These are phyloP conservation scores for Seminavis robusta DNA, from an alignment of 108 stramenopile species.

Conservation along the genomic window DNA sequence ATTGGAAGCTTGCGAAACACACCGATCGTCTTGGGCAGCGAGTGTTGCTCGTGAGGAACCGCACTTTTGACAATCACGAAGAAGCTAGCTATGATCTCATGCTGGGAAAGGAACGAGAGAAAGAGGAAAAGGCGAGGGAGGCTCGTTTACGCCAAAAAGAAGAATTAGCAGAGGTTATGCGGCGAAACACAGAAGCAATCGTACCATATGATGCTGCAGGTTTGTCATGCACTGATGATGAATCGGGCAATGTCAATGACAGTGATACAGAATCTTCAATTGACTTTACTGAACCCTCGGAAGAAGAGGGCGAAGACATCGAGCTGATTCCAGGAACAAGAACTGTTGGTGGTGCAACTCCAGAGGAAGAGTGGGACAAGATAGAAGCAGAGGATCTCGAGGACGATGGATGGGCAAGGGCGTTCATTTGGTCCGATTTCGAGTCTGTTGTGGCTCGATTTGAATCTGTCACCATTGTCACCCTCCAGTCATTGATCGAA, in stretches of 20 bases:
- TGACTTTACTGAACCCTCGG: background rate
- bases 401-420: conserved; percentile 66
- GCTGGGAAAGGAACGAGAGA: conserved; percentile 63
- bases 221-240: conserved; percentile 3
- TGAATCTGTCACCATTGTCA: conserved; percentile 64
- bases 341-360: background rate
- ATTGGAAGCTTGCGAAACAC: conserved; percentile 58
- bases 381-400: conserved; percentile 36
- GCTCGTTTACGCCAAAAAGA: conserved; percentile 31
- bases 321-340: background rate
- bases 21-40: conserved; percentile 70
- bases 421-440: conserved; percentile 71
- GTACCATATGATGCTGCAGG: conserved; percentile 4
- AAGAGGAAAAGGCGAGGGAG: conserved; percentile 37
- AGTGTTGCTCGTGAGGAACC: conserved; percentile 52
- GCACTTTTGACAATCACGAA: conserved; percentile 54
- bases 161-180: conserved; percentile 50
- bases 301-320: background rate
- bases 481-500: conserved; percentile 45
- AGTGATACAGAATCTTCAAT: background rate
- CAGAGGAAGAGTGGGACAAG: conserved; percentile 39
- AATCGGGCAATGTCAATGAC: conserved; percentile 17
- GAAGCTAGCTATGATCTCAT: conserved; percentile 67
- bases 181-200: conserved; percentile 47
- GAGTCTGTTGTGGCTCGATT: conserved; percentile 69